Percentiles rank a stretch among this genome's conserved stretches.
Conservation (phyloP, 441 rosid genomes). For the Rhodomyrtus psidioides region DNA sequence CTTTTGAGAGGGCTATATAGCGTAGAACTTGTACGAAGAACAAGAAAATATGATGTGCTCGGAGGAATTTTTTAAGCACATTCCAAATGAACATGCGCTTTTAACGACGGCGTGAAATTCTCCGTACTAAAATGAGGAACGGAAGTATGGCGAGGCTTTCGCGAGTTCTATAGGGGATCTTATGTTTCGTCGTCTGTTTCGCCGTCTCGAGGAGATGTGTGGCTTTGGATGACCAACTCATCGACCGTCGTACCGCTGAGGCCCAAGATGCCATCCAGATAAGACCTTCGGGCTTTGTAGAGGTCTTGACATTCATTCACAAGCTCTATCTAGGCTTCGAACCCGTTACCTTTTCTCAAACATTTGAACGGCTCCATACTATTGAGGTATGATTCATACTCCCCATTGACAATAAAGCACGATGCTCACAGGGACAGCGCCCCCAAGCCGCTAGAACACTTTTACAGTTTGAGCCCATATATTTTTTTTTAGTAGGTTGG, state of each 20-base stretch:
- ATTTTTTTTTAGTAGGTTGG: too few species aligned
- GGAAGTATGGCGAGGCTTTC: not conserved
- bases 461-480: too few species aligned
- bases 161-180: not conserved
- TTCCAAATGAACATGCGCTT: not conserved
- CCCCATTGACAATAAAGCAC: too few species aligned
- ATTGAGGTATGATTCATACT: too few species aligned
- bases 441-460: too few species aligned
- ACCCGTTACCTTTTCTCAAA: accelerated
- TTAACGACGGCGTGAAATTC: not conserved
- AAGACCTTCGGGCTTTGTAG: not conserved
- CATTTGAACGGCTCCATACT: not conserved
- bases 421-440: too few species aligned
- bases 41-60: not conserved
- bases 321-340: not conserved
- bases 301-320: not conserved
- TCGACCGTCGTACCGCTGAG: not conserved
- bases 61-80: not conserved
- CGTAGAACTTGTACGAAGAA: not conserved
- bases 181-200: too few species aligned
- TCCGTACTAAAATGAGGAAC: not conserved
- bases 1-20: not conserved
- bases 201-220: not conserved
- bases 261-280: not conserved
- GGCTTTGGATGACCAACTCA: not conserved